Base-by-base conservation (phyloP, 306 rosid genomes). In the Medicago ruthenica region DNA sequence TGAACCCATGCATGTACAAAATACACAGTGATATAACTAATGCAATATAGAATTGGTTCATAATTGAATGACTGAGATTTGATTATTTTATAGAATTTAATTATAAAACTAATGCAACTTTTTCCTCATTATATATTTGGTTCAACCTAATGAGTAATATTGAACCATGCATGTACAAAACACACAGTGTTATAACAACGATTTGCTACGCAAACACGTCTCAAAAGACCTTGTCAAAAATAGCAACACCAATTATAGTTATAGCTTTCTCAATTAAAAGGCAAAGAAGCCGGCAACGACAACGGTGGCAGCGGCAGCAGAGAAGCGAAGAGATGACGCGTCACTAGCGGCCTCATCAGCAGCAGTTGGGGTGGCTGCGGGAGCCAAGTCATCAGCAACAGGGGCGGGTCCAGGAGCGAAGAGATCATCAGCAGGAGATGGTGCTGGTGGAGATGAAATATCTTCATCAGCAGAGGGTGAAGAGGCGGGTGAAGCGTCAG, bases 361-460 rank as follows among this genome's bases (percentile, higher is more conserved):
- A n/a, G n/a, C 14, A 13, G 75, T 81, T 0, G 45, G 5, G 4
- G 40, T 0, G 1, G 9, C 1, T 2, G n/a, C 71, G 0, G 69
- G 70, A 5, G 58, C 1, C 0, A 82, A 53, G 5, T 64, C 63
- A 10, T 42, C 78, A 14, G 11, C 62, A 0, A 12, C 10, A 0
- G 83, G 80, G 7, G 41, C 81, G 0, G 79, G 48, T 7, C 37
- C 84, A 0, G 89, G 84, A 11, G 83, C 81, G 4, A 44, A 58
- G 0, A 80, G 70, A 22, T 74, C 79, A 27, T 27, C 31, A 27
- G 31, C 4, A 3, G 31, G 31, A 0, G 54, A 82, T 0, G 81
- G 93, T 47, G 93, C 81, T 0, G 97, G 93, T 21, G 97, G 88
- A 20, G 94, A 57, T 8, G 92, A 82, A 71, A 62, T 22, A 0